These are phyloP conservation scores for Pseudoneurospora amorphoporcata DNA, from an alignment of 495 filamentous ascomycete species.

Conservation along the genomic window DNA sequence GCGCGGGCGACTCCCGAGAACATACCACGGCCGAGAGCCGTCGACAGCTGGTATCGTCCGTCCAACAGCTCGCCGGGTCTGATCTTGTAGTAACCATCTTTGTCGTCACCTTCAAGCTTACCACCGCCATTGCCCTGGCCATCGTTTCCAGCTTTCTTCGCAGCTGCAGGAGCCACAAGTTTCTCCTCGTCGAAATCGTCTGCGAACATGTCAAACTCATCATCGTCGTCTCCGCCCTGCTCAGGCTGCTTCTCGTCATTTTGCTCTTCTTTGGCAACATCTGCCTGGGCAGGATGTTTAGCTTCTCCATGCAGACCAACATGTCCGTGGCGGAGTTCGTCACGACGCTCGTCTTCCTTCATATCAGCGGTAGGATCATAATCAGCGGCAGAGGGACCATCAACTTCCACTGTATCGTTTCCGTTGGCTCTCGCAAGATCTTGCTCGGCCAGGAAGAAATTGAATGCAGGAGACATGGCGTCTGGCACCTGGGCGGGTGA, in stretches of 20 bases:
- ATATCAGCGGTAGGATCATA: constrained; percentile 93
- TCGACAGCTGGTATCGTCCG: constrained; percentile 74
- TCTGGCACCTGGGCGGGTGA: constrained; percentile 27
- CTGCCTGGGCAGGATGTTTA: constrained; percentile 11
- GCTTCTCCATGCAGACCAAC: constrained; percentile 36
- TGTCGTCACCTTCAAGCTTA: constrained; percentile 88
- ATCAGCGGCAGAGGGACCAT: constrained; percentile 84
- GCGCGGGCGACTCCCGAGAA: constrained; percentile 93
- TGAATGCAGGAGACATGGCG: constrained; percentile 32
- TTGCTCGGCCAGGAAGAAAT: constrained; percentile 40
- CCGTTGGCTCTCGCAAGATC: constrained; percentile 56
- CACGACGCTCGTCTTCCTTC: constrained; percentile 71
- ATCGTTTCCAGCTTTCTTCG: constrained; percentile 30
- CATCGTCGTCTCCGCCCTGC: constrained; percentile 43
- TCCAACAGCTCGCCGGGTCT: constrained; percentile 82
- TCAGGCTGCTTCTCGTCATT: constrained; percentile 19
- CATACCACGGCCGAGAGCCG: constrained; percentile 87
- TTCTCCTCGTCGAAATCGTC: constrained; percentile 84
- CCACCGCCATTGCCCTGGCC: constrained; percentile 44
- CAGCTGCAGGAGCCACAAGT: constrained; percentile 52
- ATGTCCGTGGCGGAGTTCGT: constrained; percentile 50
- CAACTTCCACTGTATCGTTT: constrained; percentile 37
- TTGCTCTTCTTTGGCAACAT: constrained; percentile 11
- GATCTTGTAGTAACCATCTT: constrained; percentile 91
- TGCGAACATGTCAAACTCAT: constrained; percentile 92